A percentile compares a stretch with the other conserved stretches of the same genome.
phyloP scores from a whole-genome alignment of 768 basidiomycete species.

The Psilocybe subaeruginosa region DNA sequence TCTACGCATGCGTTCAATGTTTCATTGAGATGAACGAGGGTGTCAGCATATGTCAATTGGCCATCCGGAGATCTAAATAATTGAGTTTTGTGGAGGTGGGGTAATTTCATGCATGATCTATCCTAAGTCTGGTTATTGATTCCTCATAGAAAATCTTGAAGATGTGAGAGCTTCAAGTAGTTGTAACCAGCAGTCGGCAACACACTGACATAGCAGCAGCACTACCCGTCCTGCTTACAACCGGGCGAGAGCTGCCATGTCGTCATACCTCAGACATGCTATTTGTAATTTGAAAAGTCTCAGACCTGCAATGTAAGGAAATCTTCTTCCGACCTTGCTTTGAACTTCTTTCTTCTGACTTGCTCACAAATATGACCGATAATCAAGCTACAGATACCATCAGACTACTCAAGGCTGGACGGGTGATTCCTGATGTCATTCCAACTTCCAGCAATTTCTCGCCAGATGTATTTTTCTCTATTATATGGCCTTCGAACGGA shows the following conservation, averaged over 20 bases:
- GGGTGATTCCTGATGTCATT: conserved; percentile 50
- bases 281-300: not conserved
- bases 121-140: not conserved
- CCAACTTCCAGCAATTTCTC: conserved; percentile 35
- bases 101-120: not conserved
- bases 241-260: not conserved
- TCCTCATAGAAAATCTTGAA: too few species aligned
- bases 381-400: conserved; percentile 35
- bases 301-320: too few species aligned
- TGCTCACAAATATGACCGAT: conserved; percentile 24
- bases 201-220: too few species aligned
- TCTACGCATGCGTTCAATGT: too few species aligned
- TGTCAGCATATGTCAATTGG: too few species aligned
- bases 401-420: conserved; percentile 35
- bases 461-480: conserved; percentile 45
- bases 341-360: not conserved
- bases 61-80: too few species aligned
- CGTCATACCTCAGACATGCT: not conserved
- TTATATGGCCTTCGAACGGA: conserved; percentile 42
- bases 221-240: too few species aligned
- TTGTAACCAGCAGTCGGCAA: too few species aligned
- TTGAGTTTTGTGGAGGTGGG: not conserved
- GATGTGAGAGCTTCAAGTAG: too few species aligned
- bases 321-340: not conserved
- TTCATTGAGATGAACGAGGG: too few species aligned